Evolutionary conservation across 345 rosid genomes (phyloP).

Genomic region (Salix brachista): DNA sequence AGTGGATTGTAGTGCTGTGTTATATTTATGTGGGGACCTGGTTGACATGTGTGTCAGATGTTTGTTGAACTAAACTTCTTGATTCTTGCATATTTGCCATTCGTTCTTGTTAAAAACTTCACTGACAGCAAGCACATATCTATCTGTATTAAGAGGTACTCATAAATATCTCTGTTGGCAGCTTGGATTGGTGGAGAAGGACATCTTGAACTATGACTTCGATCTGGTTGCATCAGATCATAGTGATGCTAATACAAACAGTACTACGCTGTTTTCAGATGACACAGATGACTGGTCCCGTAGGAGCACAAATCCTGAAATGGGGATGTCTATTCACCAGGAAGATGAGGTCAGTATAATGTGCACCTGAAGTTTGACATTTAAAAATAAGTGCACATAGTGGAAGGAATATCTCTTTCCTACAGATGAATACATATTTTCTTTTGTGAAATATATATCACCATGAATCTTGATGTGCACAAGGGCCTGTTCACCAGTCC

Average conservation of each 20-base stretch:
- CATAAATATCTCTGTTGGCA: slow-evolving; percentile 40
- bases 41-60: neutral
- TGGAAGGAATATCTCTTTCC: neutral
- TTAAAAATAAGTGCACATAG: neutral
- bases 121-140: slow-evolving; percentile 3
- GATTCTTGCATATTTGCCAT: neutral
- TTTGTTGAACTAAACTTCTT: neutral
- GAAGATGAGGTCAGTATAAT: slow-evolving; percentile 65
- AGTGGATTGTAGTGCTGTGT: neutral
- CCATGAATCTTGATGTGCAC: too few relatives aligned
- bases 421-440: neutral
- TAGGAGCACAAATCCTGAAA: slow-evolving; percentile 55
- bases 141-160: neutral
- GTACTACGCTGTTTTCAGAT: slow-evolving; percentile 83
- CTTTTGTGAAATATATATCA: too few relatives aligned
- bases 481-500: too few relatives aligned
- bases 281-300: slow-evolving; percentile 86
- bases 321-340: slow-evolving; percentile 50
- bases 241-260: slow-evolving; percentile 90
- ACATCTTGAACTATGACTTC: slow-evolving; percentile 75
- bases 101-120: neutral
- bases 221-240: slow-evolving; percentile 86
- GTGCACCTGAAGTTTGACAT: neutral
- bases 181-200: slow-evolving; percentile 95
- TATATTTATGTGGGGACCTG: neutral